Percentiles rank a stretch among this genome's conserved stretches.
phyloP scores from a whole-genome alignment of 768 basidiomycete species.

The Hypholoma fasciculare region DNA sequence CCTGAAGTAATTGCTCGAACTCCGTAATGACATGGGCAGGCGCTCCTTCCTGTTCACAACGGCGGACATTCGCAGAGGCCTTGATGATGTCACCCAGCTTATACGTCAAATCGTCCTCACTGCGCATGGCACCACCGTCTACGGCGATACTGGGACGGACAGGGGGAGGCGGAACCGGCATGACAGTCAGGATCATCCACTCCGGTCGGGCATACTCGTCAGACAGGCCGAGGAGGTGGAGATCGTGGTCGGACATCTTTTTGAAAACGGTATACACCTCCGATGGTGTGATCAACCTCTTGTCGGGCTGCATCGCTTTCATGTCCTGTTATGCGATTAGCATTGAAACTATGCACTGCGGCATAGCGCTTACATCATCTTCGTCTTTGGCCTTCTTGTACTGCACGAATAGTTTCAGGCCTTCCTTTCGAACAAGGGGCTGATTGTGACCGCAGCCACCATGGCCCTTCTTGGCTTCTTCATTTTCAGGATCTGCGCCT shows the following conservation, averaged over 20 bases:
- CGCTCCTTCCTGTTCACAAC: constrained; percentile 95
- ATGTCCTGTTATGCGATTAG: constrained; percentile 54
- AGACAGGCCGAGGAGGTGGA: constrained; percentile 87
- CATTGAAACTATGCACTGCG: constrained; percentile 2
- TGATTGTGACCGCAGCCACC: constrained; percentile 97
- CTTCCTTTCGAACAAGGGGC: constrained; percentile 90
- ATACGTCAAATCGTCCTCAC: constrained; percentile 98
- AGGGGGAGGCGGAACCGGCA: constrained; percentile 97
- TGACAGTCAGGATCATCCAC: constrained; percentile 99
- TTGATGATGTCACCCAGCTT: constrained; percentile 97
- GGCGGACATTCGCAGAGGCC: constrained; percentile 86
- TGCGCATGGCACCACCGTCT: constrained; percentile 94
- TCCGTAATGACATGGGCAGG: constrained; percentile 95
- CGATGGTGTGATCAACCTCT: constrained; percentile 76
- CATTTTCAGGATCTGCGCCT: constrained; percentile 63
- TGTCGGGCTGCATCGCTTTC: constrained; percentile 81
- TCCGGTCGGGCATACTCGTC: constrained; percentile 96
- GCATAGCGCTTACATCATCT: constrained; percentile 71
- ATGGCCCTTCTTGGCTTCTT: constrained; percentile 85
- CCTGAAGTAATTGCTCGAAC: constrained; percentile 95
- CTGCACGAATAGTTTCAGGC: constrained; percentile 89
- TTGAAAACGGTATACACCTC: constrained; percentile 95
- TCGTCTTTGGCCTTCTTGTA: constrained; percentile 96
- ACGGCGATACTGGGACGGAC: constrained; percentile 98
- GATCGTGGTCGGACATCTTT: constrained; percentile 90